phyloP scores from a whole-genome alignment of 1,284 basidiomycete genomes.

The Puccinia horiana region DNA sequence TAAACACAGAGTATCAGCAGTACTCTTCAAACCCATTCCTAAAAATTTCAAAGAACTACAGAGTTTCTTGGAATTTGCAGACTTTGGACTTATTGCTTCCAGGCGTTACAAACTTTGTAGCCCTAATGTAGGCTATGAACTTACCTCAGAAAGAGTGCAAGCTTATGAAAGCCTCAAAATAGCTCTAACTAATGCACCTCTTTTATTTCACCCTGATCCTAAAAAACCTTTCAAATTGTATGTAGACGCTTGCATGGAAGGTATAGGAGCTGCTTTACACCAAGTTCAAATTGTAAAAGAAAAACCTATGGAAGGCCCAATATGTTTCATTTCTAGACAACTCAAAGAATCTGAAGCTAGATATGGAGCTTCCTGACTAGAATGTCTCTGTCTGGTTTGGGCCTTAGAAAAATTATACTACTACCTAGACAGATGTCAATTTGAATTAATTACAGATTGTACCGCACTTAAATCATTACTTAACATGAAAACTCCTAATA shows the following conservation, averaged over 20 bases:
- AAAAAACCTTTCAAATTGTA: constrained; percentile 11
- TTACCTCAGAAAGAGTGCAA: background rate
- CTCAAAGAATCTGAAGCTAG: no score
- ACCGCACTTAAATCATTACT: no score
- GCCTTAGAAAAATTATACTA: no score
- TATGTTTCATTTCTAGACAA: background rate
- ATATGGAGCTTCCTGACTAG: no score
- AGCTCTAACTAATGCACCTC: background rate
- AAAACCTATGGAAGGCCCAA: background rate
- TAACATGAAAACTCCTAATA: no score
- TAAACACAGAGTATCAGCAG: no score
- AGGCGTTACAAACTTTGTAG: background rate
- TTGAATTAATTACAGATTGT: background rate
- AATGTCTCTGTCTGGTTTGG: no score
- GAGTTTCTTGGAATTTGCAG: no score
- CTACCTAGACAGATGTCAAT: no score
- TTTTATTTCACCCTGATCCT: background rate
- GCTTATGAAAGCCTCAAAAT: background rate
- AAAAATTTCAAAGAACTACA: no score
- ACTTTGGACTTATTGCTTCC: background rate
- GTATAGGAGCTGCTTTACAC: no score
- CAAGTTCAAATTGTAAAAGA: constrained; percentile 22
- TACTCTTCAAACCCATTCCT: no score
- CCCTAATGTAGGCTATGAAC: constrained; percentile 3
- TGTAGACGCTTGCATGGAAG: background rate